phyloP scores from a whole-genome alignment of 2,329 filamentous ascomycete species.

The Beauveria australis region DNA sequence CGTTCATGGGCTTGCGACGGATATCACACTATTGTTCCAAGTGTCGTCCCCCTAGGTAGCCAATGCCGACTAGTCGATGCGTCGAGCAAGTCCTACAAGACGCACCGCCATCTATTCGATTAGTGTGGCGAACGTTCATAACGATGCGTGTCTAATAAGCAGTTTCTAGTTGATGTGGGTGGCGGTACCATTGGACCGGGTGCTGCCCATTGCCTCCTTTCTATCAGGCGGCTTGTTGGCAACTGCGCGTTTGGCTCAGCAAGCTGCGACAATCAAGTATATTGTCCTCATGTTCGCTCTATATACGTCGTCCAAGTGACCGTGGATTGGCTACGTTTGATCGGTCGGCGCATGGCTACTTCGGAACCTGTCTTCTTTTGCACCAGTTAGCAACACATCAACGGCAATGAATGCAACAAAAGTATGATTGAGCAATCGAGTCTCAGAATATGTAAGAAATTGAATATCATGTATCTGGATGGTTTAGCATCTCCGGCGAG shows the following conservation, averaged over 20 bases:
- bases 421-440: slow-evolving; percentile 13
- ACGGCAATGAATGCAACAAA: slow-evolving; percentile 15
- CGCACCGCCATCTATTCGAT: no score
- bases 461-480: slow-evolving; percentile 71
- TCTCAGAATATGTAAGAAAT: slow-evolving; percentile 99
- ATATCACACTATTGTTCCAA: no score
- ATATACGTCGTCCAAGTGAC: background rate
- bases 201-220: no score
- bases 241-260: background rate
- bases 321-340: background rate
- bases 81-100: no score
- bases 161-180: no score
- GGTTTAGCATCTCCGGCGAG: slow-evolving; percentile 86
- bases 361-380: slow-evolving; percentile 14
- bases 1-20: no score
- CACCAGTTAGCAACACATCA: slow-evolving; percentile 19
- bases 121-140: no score
- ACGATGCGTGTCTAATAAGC: no score
- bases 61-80: no score
- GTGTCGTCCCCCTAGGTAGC: no score
- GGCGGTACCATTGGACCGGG: no score
- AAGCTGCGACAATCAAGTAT: background rate
- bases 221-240: background rate
- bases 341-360: background rate
- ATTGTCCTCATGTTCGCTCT: background rate